Conservation (phyloP, 768 basidiomycete genomes). For the Cystofilobasidium bisporidii region DNA sequence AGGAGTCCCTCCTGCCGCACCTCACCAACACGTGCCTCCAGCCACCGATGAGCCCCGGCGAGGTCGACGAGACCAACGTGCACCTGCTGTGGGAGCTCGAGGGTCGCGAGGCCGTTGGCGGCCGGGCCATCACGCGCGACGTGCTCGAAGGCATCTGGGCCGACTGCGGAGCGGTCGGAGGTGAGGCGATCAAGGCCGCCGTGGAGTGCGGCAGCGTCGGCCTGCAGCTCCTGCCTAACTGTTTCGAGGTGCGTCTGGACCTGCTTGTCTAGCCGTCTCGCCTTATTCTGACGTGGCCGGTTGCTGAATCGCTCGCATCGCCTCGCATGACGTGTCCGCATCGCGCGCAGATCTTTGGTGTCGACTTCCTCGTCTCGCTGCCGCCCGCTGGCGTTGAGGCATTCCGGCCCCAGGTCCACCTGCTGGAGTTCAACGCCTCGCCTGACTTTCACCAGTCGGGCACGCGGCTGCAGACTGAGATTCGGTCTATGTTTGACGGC, state of each 20-base stretch:
- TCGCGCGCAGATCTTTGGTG: constrained; percentile 58
- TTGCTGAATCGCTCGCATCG: no score
- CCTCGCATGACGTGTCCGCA: no score
- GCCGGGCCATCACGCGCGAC: constrained; percentile 35
- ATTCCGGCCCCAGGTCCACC: constrained; percentile 50
- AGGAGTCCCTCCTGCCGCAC: constrained; percentile 53
- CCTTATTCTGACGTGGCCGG: neutral
- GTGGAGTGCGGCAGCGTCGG: constrained; percentile 63
- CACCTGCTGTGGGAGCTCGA: constrained; percentile 69
- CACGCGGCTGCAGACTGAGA: constrained; percentile 63
- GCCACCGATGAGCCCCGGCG: constrained; percentile 30
- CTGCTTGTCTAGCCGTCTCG: neutral
- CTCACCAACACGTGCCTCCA: constrained; percentile 90
- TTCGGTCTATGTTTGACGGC: constrained; percentile 67
- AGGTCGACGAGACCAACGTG: constrained; percentile 44
- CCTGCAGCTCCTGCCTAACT: constrained; percentile 28
- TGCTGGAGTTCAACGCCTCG: constrained; percentile 88
- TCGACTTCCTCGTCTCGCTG: constrained; percentile 71
- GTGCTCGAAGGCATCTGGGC: constrained; percentile 51
- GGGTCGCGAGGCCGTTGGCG: constrained; percentile 43
- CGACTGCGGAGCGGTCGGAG: constrained; percentile 56
- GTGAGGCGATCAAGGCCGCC: constrained; percentile 76
- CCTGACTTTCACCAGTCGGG: constrained; percentile 94
- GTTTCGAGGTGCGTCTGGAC: constrained; percentile 55
- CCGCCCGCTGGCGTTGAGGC: constrained; percentile 35